These are phyloP conservation scores for Suillus occidentalis DNA, from an alignment of 768 basidiomycete genomes.

Conservation along the genomic window DNA sequence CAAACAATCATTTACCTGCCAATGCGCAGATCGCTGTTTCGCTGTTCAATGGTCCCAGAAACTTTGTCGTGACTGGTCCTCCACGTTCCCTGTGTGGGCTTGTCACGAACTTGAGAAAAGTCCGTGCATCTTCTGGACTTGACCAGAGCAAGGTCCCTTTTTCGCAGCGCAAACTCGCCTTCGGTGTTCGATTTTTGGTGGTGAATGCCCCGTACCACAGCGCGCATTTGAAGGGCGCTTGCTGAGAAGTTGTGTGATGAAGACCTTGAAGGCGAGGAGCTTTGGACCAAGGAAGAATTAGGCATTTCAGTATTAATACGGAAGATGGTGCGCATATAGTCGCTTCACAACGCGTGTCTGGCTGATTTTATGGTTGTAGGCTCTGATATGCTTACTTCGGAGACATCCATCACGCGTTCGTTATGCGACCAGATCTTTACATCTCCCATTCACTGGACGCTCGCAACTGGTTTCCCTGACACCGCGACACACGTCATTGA, in stretches of 20 bases:
- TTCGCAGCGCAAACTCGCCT: constrained; percentile 93
- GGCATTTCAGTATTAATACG: constrained; percentile 89
- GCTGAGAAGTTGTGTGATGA: constrained; percentile 75
- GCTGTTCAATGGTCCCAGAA: constrained; percentile 89
- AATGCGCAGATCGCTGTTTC: constrained; percentile 84
- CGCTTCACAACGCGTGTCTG: constrained; percentile 19
- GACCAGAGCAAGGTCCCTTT: constrained; percentile 95
- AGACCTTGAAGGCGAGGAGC: constrained; percentile 74
- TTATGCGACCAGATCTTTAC: constrained; percentile 95
- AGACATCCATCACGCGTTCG: constrained; percentile 79
- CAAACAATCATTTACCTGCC: constrained; percentile 79
- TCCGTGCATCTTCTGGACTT: constrained; percentile 80
- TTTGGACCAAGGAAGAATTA: constrained; percentile 71
- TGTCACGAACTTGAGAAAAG: constrained; percentile 86
- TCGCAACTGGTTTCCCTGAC: constrained; percentile 86
- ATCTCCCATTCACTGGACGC: constrained; percentile 88
- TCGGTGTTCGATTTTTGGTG: constrained; percentile 91
- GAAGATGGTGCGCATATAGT: constrained; percentile 70
- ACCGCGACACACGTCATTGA: constrained; percentile 93
- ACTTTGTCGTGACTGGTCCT: constrained; percentile 92
- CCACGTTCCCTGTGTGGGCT: constrained; percentile 91
- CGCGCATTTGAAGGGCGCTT: constrained; percentile 67
- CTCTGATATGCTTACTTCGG: constrained; percentile 71
- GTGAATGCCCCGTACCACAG: constrained; percentile 97
- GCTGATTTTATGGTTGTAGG: constrained; percentile 46